These are phyloP conservation scores for Irineochytrium annulatum DNA, from an alignment of 192 early-diverging fungal species.

Conservation along the genomic window DNA sequence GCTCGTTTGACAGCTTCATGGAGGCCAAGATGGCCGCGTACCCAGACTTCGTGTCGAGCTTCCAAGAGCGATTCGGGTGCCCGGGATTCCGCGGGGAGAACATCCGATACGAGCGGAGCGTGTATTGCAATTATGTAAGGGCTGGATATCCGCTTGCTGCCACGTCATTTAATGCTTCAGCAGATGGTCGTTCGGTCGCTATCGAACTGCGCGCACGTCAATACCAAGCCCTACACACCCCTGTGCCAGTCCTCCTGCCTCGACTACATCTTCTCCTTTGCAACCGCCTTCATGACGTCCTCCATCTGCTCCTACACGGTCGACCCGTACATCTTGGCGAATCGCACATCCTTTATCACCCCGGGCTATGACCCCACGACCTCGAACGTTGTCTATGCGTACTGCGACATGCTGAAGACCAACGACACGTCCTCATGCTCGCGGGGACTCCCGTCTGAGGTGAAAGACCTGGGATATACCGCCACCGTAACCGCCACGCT, in stretches of 20 bases:
- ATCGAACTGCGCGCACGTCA: constrained; percentile 3
- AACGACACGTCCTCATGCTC: constrained; percentile 22
- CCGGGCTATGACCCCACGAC: not conserved
- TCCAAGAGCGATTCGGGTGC: constrained; percentile 23
- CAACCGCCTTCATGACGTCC: constrained; percentile 21
- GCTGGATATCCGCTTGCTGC: too few species aligned
- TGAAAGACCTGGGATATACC: constrained; percentile 21
- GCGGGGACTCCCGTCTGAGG: constrained; percentile 16
- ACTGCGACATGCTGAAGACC: constrained; percentile 13
- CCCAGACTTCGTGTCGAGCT: constrained; percentile 7
- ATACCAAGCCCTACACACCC: constrained; percentile 7
- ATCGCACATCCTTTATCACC: constrained; percentile 5
- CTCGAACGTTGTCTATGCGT: constrained; percentile 11
- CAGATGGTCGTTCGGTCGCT: too few species aligned
- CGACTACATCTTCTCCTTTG: constrained; percentile 21
- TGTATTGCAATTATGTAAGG: constrained; percentile 24
- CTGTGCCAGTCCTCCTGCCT: constrained; percentile 28
- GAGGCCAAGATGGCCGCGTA: constrained; percentile 8
- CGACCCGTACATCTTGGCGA: not conserved
- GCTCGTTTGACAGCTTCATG: constrained; percentile 31
- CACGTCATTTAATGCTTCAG: constrained; percentile 10
- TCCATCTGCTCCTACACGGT: constrained; percentile 15
- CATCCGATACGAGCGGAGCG: constrained; percentile 24
- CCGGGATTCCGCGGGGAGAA: constrained; percentile 27
- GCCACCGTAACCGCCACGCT: constrained; percentile 2